Evolutionary conservation across 2,329 filamentous ascomycete genomes (phyloP), one percentile per base, ranked within the genome.

Genomic region (Ceratocystis albifundus): DNA sequence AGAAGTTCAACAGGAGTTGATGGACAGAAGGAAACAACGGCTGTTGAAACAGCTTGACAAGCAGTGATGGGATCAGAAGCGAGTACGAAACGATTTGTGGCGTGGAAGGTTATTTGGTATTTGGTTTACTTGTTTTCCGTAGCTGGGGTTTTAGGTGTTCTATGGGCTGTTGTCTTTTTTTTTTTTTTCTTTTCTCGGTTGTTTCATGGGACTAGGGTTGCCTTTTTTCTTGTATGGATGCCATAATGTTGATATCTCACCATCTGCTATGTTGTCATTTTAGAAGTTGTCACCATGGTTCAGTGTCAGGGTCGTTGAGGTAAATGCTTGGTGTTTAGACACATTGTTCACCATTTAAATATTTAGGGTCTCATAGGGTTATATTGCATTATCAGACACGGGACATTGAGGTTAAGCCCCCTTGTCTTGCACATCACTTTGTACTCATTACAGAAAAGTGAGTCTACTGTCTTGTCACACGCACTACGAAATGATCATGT

Each of bases 1-100:
- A 22, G 90, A 97, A 74, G 93, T 97, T n/a, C 90, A 96, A 76
- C 85, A 92, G 73, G 94, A 97, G 76, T 78, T 99, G 71, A 82
- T 99, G 65, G 91, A 96, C 70, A 82, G 93, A 76, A 84, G 92
- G 76, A 85, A 90, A 74, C 83, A 87, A 76, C 90, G 87, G 74
- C 77, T 99, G 69, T 77, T 99, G 70, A 90, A 96, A 71, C 93
- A 94, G 77, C 80, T 95, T 68, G 80, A 73, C 72, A 61, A 55
- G 36, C 53, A 59, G 32, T 55, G 53, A 45, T 17, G 6, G 22
- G n/a, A n/a, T n/a, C n/a, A n/a, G n/a, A 32, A 44, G 30, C 12
- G 41, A 20, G 20, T 17, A 10, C 15, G 46, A 32, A 45, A 4
- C 61, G 25, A 15, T 48, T 20, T 48, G 17, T 46, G 36, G 61